phyloP scores from a whole-genome alignment of 495 filamentous ascomycete species.

The Penicillium lagena region DNA sequence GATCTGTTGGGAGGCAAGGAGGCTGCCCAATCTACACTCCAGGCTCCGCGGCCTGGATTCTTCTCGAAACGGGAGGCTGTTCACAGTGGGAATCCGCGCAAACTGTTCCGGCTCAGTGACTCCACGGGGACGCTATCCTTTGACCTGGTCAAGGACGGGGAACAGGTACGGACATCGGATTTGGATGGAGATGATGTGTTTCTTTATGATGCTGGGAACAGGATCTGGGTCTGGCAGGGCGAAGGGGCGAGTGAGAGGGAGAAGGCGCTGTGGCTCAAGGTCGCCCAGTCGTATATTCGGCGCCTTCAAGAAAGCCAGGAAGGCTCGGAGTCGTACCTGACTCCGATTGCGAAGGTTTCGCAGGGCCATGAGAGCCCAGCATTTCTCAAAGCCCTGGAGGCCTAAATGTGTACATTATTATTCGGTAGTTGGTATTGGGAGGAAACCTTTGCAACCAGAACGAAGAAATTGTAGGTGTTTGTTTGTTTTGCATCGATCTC shows the following conservation, averaged over 20 bases:
- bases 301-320: constrained; percentile 35
- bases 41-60: constrained; percentile 31
- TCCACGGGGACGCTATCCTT: constrained; percentile 46
- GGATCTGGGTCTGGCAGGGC: constrained; percentile 58
- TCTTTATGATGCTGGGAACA: constrained; percentile 44
- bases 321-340: constrained; percentile 30
- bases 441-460: too few species aligned
- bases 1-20: constrained; percentile 48
- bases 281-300: constrained; percentile 48
- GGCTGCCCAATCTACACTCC: constrained; percentile 23
- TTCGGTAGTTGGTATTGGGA: too few species aligned
- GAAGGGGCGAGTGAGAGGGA: constrained; percentile 44
- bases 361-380: constrained; percentile 47
- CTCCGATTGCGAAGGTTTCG: constrained; percentile 46
- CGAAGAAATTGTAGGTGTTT: constrained; percentile 3
- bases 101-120: constrained; percentile 50
- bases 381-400: constrained; percentile 32
- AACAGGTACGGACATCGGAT: constrained; percentile 29
- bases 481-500: constrained; percentile 14
- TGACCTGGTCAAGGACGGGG: constrained; percentile 46
- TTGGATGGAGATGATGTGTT: constrained; percentile 53
- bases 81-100: constrained; percentile 23
- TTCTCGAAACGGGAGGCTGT: constrained; percentile 12
- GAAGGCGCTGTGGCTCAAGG: constrained; percentile 50
- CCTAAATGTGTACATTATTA: constrained; percentile 5